These are phyloP conservation scores for Sabuloglossum arenarium DNA, from an alignment of 495 filamentous ascomycete genomes.

Conservation along the genomic window DNA sequence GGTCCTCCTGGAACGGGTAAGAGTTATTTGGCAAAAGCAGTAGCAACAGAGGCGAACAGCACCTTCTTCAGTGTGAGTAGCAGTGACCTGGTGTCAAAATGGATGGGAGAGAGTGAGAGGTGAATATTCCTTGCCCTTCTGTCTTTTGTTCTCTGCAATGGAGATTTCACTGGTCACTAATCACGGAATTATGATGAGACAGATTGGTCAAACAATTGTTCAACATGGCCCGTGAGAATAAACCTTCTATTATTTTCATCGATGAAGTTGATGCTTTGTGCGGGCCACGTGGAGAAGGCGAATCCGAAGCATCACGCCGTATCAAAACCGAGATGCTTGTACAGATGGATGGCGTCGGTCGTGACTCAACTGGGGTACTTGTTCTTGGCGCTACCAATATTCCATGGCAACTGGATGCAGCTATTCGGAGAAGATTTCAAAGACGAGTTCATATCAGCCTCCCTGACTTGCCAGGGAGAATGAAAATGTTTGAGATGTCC, in stretches of 20 bases:
- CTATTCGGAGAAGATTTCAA: constrained; percentile 92
- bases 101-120: constrained; percentile 99
- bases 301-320: constrained; percentile 87
- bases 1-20: constrained; percentile 95
- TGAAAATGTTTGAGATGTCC: constrained; percentile 91
- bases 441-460: constrained; percentile 85
- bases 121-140: constrained; percentile 19
- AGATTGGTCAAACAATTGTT: constrained; percentile 96
- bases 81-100: constrained; percentile 91
- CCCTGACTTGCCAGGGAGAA: constrained; percentile 70
- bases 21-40: constrained; percentile 88
- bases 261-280: constrained; percentile 97
- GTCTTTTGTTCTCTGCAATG: not conserved
- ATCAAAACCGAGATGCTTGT: constrained; percentile 98
- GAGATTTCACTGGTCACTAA: not conserved
- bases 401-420: constrained; percentile 97
- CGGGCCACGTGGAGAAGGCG: constrained; percentile 88
- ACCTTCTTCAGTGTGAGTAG: constrained; percentile 99
- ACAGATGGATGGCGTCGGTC: constrained; percentile 97
- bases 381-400: constrained; percentile 97
- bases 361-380: constrained; percentile 79
- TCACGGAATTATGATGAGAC: not conserved
- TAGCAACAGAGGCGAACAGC: constrained; percentile 94
- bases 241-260: constrained; percentile 96
- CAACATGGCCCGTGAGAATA: constrained; percentile 95